Conservation (phyloP, 2,329 filamentous ascomycete species). For the Talaromyces sp. region DNA sequence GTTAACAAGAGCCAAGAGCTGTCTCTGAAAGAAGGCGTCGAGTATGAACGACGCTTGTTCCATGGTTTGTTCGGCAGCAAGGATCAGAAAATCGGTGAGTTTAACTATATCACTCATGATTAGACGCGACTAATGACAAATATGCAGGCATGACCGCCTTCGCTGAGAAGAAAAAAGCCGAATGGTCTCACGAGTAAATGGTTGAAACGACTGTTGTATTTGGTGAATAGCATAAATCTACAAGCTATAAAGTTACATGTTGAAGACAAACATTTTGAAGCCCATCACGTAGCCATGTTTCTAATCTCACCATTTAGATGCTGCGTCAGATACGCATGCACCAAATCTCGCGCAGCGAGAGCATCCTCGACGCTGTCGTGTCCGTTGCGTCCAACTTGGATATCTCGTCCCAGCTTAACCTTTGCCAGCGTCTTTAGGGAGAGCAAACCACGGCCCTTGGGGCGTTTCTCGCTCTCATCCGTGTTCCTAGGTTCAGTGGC, state of each 20-base stretch:
- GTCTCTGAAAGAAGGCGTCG: constrained; percentile 79
- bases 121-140: constrained; percentile 2
- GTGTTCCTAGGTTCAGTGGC: background rate
- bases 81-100: constrained; percentile 88
- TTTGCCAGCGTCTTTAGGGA: constrained; percentile 18
- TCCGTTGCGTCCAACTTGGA: constrained; percentile 20
- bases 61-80: constrained; percentile 87
- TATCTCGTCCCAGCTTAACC: constrained; percentile 14
- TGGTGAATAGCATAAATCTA: background rate
- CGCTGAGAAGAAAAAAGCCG: constrained; percentile 85
- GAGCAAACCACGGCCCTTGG: background rate
- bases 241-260: background rate
- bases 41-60: constrained; percentile 91
- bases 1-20: constrained; percentile 98
- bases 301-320: background rate
- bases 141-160: constrained; percentile 74
- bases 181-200: constrained; percentile 74
- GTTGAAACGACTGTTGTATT: background rate
- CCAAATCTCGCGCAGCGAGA: constrained; percentile 38
- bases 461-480: constrained; percentile 2
- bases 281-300: background rate
- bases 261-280: background rate
- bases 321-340: constrained; percentile 29
- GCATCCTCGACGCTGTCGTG: constrained; percentile 46
- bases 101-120: background rate